Evolutionary conservation across 306 rosid species (phyloP).

Genomic region (Prosopis cineraria): DNA sequence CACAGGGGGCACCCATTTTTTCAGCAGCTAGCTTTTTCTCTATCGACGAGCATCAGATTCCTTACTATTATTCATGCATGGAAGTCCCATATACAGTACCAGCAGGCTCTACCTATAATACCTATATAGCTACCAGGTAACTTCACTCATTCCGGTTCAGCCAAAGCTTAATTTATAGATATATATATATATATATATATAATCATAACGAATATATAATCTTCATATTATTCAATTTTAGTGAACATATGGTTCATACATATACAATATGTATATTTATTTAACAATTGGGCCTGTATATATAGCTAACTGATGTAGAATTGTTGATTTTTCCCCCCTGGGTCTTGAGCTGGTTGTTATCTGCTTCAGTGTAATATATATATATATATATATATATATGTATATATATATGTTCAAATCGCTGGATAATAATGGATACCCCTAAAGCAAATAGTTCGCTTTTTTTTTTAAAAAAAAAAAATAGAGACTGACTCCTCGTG

Average conservation of each 20-base stretch:
- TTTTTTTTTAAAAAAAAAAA: too few species aligned
- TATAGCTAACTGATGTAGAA: background rate
- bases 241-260: background rate
- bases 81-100: background rate
- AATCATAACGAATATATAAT: too few species aligned
- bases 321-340: too few species aligned
- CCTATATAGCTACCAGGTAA: slow-evolving; percentile 17
- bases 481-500: too few species aligned
- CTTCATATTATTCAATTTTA: background rate
- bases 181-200: too few species aligned
- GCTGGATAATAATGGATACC: too few species aligned
- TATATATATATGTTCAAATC: too few species aligned
- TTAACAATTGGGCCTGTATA: background rate
- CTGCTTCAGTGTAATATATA: slow-evolving; percentile 3
- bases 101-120: background rate
- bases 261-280: background rate
- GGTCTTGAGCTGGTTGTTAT: background rate
- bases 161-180: background rate
- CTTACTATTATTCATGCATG: slow-evolving; percentile 11
- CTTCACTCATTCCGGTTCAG: background rate
- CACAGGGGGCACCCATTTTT: slow-evolving; percentile 21
- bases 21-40: slow-evolving; percentile 6
- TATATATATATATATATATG: background rate
- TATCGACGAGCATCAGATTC: background rate
- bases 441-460: too few species aligned